phyloP scores from a whole-genome alignment of 2,329 filamentous ascomycete species.

The Fusarium concolor region DNA sequence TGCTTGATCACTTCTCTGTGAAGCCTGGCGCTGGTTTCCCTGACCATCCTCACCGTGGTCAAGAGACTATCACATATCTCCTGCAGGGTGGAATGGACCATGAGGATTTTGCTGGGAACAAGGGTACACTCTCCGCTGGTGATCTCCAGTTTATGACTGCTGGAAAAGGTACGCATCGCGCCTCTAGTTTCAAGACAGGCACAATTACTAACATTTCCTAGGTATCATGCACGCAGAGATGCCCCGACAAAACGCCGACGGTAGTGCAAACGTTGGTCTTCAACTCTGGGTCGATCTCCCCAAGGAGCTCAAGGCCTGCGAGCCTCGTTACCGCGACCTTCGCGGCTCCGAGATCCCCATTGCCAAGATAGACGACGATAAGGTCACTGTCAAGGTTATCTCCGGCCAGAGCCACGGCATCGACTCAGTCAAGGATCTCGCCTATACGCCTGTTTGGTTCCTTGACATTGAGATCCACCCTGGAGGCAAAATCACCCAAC shows the following conservation, averaged over 20 bases:
- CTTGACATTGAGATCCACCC: constrained; percentile 85
- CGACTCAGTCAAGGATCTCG: constrained; percentile 88
- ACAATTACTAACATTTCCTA: constrained; percentile 38
- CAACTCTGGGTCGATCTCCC: constrained; percentile 97
- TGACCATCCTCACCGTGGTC: constrained; percentile 85
- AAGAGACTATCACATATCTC: constrained; percentile 90
- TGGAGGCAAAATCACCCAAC: constrained; percentile 80
- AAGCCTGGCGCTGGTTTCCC: constrained; percentile 87
- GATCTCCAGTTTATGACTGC: constrained; percentile 99
- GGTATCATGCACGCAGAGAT: constrained; percentile 98
- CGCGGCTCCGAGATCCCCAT: constrained; percentile 81
- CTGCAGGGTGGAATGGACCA: constrained; percentile 88
- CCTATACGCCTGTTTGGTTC: constrained; percentile 98
- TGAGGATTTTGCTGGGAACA: constrained; percentile 90
- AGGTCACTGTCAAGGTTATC: constrained; percentile 88
- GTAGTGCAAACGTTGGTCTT: constrained; percentile 83
- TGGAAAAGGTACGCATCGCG: constrained; percentile 58
- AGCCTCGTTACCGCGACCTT: constrained; percentile 92
- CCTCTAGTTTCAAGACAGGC: too few relatives aligned
- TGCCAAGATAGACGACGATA: constrained; percentile 76
- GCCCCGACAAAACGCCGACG: constrained; percentile 82
- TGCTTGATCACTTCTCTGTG: constrained; percentile 94
- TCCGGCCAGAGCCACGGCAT: constrained; percentile 85
- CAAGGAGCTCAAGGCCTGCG: constrained; percentile 82
- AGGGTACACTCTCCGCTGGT: constrained; percentile 85